A percentile compares a stretch with the other conserved stretches of the same genome.
Evolutionary conservation across 805 yeast species (phyloP).

Genomic region (Lipomyces kockii): DNA sequence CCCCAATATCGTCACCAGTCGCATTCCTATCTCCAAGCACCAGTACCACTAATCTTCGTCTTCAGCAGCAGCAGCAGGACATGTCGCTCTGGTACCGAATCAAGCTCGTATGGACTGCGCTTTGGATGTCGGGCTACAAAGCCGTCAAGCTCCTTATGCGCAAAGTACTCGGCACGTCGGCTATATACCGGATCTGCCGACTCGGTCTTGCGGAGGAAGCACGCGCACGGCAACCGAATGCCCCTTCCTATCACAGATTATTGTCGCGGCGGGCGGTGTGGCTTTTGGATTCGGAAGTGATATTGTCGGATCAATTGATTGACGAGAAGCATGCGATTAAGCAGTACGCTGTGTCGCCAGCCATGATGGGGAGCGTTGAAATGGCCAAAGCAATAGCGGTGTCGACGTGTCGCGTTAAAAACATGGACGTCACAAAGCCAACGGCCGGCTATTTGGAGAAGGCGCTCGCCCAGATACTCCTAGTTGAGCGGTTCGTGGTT

Average conservation of each 20-base stretch:
- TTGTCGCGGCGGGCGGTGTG: conserved; percentile 32
- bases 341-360: conserved; percentile 13
- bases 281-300: conserved; percentile 32
- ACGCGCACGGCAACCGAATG: conserved; percentile 4
- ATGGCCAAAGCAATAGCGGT: conserved; percentile 23
- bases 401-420: conserved; percentile 27
- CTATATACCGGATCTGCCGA: conserved; percentile 29
- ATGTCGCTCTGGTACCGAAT: not conserved
- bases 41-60: not conserved
- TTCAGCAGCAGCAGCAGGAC: not conserved
- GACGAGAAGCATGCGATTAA: conserved; percentile 21
- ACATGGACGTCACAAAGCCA: conserved; percentile 14
- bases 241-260: conserved; percentile 9
- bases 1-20: not conserved
- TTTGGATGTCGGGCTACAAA: conserved; percentile 13
- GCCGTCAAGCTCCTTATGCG: conserved; percentile 25
- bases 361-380: conserved; percentile 14
- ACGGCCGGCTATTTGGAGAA: conserved; percentile 19
- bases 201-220: conserved; percentile 25
- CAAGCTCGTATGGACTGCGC: not conserved
- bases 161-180: conserved; percentile 15
- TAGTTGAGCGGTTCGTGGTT: conserved; percentile 16
- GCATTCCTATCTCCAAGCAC: not conserved
- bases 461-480: conserved; percentile 17
- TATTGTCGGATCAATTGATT: conserved; percentile 24